Evolutionary conservation across 495 filamentous ascomycete genomes (phyloP).

Genomic region (Xylaria grammica): DNA sequence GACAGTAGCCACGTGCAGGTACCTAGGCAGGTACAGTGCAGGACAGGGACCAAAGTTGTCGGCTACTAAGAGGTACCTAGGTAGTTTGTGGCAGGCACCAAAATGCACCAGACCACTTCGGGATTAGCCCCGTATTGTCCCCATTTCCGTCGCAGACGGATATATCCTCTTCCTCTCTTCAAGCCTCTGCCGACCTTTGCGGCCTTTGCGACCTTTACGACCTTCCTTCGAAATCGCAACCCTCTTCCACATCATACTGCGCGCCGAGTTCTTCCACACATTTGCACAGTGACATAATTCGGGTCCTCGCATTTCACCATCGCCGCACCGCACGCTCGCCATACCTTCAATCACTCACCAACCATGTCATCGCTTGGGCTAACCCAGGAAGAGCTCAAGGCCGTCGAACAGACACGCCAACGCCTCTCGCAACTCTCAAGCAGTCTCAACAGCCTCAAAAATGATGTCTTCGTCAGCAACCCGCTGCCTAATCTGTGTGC

Average conservation of each 20-base stretch:
- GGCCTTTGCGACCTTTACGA: no score
- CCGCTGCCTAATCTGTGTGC: slow-evolving; percentile 45
- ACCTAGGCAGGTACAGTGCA: neutral
- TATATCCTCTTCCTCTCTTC: neutral
- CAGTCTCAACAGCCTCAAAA: slow-evolving; percentile 66
- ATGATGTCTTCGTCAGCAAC: slow-evolving; percentile 37
- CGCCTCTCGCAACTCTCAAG: slow-evolving; percentile 71
- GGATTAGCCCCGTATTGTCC: neutral
- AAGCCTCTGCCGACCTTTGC: no score
- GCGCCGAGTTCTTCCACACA: neutral
- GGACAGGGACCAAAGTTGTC: neutral
- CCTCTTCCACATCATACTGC: neutral
- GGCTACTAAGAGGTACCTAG: neutral
- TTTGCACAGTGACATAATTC: neutral
- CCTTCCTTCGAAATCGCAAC: no score
- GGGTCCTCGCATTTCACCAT: neutral
- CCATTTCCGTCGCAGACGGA: no score
- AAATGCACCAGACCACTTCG: neutral
- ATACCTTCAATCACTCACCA: neutral
- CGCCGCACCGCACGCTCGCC: no score
- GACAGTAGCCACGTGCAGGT: no score
- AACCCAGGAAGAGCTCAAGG: slow-evolving; percentile 67
- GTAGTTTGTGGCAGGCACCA: no score
- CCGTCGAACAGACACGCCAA: slow-evolving; percentile 75
- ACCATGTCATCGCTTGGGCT: slow-evolving; percentile 56